Conservation (phyloP, 139 green algal species). For the Coccomyxa sp. region DNA sequence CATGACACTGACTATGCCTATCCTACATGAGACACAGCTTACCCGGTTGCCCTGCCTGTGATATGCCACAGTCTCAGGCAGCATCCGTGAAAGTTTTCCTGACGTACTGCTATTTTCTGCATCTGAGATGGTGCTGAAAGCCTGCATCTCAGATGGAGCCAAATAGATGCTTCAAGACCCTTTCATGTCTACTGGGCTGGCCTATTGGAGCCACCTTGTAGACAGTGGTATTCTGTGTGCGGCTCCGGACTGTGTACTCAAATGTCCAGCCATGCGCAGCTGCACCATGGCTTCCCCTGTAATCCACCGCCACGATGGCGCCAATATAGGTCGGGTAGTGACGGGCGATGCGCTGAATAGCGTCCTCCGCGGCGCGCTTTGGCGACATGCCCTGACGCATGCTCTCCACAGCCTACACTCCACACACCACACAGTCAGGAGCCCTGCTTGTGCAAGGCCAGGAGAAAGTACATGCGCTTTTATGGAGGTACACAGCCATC, state of each 20-base stretch:
- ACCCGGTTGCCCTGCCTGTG: too few relatives aligned
- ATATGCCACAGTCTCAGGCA: too few relatives aligned
- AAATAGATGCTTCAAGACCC: too few relatives aligned
- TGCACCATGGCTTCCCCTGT: constrained; percentile 26
- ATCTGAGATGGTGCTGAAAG: too few relatives aligned
- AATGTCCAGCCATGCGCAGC: constrained; percentile 14
- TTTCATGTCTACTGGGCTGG: too few relatives aligned
- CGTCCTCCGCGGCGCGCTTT: constrained; percentile 44
- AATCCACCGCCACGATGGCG: constrained; percentile 38
- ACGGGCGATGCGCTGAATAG: constrained; percentile 38
- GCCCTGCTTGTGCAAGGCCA: background rate
- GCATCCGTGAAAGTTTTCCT: too few relatives aligned
- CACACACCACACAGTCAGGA: background rate
- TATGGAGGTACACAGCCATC: background rate
- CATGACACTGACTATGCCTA: too few relatives aligned
- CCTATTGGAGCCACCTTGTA: background rate
- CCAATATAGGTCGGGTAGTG: constrained; percentile 38
- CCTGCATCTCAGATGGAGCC: too few relatives aligned
- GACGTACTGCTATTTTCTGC: too few relatives aligned
- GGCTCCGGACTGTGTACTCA: background rate
- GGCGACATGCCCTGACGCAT: constrained; percentile 52
- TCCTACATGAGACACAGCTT: too few relatives aligned
- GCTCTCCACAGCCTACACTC: constrained; percentile 53
- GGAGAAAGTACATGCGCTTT: background rate
- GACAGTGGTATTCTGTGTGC: background rate